Conservation (phyloP, 2,329 filamentous ascomycete genomes). For the Cordyceps militaris region DNA sequence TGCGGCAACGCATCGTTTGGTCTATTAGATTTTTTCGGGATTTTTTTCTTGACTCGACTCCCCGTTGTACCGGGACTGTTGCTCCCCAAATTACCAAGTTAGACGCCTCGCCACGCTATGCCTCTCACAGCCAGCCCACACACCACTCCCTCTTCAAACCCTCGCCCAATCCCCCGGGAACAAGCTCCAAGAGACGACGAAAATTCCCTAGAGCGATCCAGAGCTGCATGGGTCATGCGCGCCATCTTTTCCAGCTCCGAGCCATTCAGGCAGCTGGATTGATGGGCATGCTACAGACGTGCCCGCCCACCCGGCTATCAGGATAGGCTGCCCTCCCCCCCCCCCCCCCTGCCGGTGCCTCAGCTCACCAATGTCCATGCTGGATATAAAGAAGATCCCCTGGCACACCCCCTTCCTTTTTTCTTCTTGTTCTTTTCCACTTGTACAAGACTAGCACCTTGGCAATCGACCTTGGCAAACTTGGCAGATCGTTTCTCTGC, state of each 20-base stretch:
- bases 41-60: too few relatives aligned
- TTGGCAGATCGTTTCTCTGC: neutral
- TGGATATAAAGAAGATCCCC: slow-evolving; percentile 10
- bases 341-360: neutral
- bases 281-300: neutral
- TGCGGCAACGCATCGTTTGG: too few relatives aligned
- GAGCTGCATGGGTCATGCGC: neutral
- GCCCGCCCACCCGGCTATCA: neutral
- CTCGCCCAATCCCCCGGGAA: neutral
- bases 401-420: neutral
- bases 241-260: neutral
- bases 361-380: neutral
- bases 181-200: neutral
- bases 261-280: slow-evolving; percentile 2
- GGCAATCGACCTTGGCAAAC: slow-evolving; percentile 8
- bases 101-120: too few relatives aligned
- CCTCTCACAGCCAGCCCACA: neutral
- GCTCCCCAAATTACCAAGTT: too few relatives aligned
- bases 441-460: slow-evolving; percentile 7
- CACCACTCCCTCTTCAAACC: neutral
- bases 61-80: too few relatives aligned
- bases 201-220: neutral
- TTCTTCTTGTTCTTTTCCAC: neutral
- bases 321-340: neutral
- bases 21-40: too few relatives aligned